Conservation (phyloP, 345 rosid genomes). For the Nephelium lappaceum region DNA sequence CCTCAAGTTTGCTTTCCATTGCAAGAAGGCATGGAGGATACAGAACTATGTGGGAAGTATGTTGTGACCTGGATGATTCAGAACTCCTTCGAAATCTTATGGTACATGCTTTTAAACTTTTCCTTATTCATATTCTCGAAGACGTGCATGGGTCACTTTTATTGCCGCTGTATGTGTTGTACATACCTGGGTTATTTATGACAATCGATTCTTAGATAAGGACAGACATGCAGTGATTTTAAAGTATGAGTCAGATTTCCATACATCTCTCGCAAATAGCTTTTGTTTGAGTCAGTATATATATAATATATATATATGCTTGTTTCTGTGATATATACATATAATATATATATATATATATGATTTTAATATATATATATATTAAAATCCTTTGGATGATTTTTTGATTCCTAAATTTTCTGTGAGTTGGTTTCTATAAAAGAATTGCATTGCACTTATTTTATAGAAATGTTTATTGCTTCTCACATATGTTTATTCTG, state of each 20-base stretch:
- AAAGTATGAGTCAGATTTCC: background rate
- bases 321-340: too few species aligned
- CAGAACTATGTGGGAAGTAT: conserved; percentile 78
- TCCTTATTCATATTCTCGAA: conserved; percentile 8
- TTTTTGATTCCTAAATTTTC: background rate
- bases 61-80: conserved; percentile 83
- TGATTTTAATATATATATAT: too few species aligned
- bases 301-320: background rate
- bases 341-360: background rate
- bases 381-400: background rate
- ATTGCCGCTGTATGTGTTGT: background rate
- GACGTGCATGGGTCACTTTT: background rate
- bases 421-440: background rate
- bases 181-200: background rate
- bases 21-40: conserved; percentile 86
- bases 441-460: background rate
- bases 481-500: background rate
- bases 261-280: background rate
- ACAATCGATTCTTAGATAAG: background rate
- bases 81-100: conserved; percentile 73
- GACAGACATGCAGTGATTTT: background rate
- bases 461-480: background rate
- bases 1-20: conserved; percentile 63
- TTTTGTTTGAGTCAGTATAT: background rate
- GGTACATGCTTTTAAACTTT: conserved; percentile 47